These are phyloP conservation scores for Trichosporon asahii DNA, from an alignment of 1,284 basidiomycete genomes.

Conservation along the genomic window DNA sequence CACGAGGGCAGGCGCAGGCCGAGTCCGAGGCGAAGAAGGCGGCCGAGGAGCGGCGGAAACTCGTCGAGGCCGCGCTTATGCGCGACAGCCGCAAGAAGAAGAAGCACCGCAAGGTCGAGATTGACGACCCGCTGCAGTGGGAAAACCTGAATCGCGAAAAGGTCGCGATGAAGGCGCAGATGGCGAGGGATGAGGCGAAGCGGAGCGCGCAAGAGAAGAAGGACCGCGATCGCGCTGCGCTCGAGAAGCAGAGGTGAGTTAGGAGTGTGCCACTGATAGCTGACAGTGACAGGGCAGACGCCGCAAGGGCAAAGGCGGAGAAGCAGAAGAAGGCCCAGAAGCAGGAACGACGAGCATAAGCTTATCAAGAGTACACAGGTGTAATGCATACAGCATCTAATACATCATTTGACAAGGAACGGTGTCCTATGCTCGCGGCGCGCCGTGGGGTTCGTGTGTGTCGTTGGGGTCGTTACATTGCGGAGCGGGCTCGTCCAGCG, in stretches of 20 bases:
- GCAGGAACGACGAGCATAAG: conserved; percentile 45
- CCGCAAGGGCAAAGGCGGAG: conserved; percentile 49
- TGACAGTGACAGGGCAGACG: conserved; percentile 39
- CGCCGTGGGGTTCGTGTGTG: background rate
- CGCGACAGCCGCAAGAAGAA: conserved; percentile 48
- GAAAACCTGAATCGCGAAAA: conserved; percentile 50
- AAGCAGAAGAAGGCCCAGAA: conserved; percentile 52
- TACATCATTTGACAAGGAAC: background rate
- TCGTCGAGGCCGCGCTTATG: conserved; percentile 45
- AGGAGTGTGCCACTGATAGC: background rate
- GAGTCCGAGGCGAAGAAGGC: conserved; percentile 40
- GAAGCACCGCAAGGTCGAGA: conserved; percentile 45
- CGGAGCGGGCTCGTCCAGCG: background rate
- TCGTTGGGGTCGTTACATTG: background rate
- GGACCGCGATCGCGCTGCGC: conserved; percentile 46
- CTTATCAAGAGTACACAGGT: background rate
- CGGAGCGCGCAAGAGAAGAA: conserved; percentile 35
- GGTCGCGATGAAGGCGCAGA: conserved; percentile 36
- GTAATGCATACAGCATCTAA: conserved; percentile 12
- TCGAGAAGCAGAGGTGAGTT: conserved; percentile 50
- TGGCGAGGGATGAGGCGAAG: conserved; percentile 44
- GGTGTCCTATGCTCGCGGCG: background rate
- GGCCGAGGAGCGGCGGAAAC: conserved; percentile 41
- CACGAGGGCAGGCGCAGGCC: conserved; percentile 28
- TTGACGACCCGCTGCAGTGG: conserved; percentile 37